These are phyloP conservation scores for Scytalidium lignicola DNA, from an alignment of 2,329 filamentous ascomycete species.

Conservation along the genomic window DNA sequence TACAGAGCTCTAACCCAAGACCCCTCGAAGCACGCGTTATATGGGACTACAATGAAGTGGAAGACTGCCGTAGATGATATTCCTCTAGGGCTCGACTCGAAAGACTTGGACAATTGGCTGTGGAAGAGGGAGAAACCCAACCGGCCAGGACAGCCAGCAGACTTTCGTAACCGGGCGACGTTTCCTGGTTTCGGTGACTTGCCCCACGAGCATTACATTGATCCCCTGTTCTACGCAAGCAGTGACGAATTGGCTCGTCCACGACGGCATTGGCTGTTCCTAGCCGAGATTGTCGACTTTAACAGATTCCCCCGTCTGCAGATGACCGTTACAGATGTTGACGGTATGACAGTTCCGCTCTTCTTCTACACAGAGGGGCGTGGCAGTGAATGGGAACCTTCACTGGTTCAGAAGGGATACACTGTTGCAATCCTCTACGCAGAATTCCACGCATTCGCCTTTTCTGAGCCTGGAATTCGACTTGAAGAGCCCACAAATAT, in stretches of 20 bases:
- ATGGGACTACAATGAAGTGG: constrained; percentile 10
- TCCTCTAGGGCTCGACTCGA: constrained; percentile 6
- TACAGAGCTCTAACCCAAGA: constrained; percentile 9
- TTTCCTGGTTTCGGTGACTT: constrained; percentile 17
- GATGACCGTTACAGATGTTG: constrained; percentile 22
- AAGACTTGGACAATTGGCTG: constrained; percentile 18
- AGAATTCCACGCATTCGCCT: constrained; percentile 8
- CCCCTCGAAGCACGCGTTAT: constrained; percentile 13
- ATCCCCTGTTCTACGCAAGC: constrained; percentile 12
- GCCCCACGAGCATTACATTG: constrained; percentile 8
- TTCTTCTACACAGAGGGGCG: constrained; percentile 23
- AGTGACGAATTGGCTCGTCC: constrained; percentile 6
- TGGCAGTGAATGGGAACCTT: constrained; percentile 21
- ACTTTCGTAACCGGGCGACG: constrained; percentile 14
- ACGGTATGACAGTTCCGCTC: constrained; percentile 19
- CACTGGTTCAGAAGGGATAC: constrained; percentile 10
- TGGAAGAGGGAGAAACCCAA: constrained; percentile 15
- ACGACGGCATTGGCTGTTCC: constrained; percentile 16
- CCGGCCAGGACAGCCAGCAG: constrained; percentile 3
- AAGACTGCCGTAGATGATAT: constrained; percentile 13
- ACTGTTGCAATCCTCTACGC: constrained; percentile 18
- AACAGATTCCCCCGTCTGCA: constrained; percentile 16
- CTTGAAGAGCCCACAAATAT: constrained; percentile 13
- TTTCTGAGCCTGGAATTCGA: constrained; percentile 8
- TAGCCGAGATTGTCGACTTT: constrained; percentile 16